Percentiles rank a stretch among this genome's conserved stretches.
Evolutionary conservation across 2,329 filamentous ascomycete genomes (phyloP).

Genomic region (Aaosphaeria pasadenensis): DNA sequence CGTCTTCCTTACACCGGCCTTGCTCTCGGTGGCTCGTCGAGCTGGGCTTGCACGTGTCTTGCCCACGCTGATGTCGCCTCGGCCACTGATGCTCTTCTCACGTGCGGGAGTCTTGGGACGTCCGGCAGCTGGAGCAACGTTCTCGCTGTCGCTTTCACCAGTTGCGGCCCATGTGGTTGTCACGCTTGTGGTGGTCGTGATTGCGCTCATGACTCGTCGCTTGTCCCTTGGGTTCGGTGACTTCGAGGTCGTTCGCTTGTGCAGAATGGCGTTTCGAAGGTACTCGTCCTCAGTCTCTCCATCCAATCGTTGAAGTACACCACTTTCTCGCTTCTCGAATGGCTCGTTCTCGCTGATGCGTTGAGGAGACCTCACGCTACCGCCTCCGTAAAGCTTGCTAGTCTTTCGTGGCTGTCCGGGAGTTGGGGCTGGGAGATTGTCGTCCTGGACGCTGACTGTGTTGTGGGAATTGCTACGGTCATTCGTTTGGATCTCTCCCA

Average conservation of each 20-base stretch:
- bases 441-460: constrained; percentile 70
- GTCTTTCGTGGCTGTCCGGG: constrained; percentile 94
- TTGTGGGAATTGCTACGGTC: constrained; percentile 46
- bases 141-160: constrained; percentile 49
- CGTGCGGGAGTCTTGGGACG: constrained; percentile 45
- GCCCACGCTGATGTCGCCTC: constrained; percentile 43
- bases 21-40: constrained; percentile 47
- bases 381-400: constrained; percentile 68
- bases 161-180: constrained; percentile 29
- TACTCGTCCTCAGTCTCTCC: constrained; percentile 79
- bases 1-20: constrained; percentile 50
- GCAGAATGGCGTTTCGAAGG: constrained; percentile 66
- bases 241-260: constrained; percentile 61
- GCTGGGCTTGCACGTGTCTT: constrained; percentile 44
- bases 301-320: constrained; percentile 53
- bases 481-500: constrained; percentile 93
- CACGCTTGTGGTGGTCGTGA: constrained; percentile 28
- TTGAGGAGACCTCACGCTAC: constrained; percentile 28
- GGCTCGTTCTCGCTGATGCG: constrained; percentile 48
- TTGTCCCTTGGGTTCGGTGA: constrained; percentile 59
- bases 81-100: constrained; percentile 41
- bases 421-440: constrained; percentile 91
- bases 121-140: constrained; percentile 32
- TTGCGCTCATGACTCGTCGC: constrained; percentile 67
- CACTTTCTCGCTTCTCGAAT: constrained; percentile 52